phyloP scores from a whole-genome alignment of 2,329 filamentous ascomycete species.

The Cylindrodendrum hubeiense region DNA sequence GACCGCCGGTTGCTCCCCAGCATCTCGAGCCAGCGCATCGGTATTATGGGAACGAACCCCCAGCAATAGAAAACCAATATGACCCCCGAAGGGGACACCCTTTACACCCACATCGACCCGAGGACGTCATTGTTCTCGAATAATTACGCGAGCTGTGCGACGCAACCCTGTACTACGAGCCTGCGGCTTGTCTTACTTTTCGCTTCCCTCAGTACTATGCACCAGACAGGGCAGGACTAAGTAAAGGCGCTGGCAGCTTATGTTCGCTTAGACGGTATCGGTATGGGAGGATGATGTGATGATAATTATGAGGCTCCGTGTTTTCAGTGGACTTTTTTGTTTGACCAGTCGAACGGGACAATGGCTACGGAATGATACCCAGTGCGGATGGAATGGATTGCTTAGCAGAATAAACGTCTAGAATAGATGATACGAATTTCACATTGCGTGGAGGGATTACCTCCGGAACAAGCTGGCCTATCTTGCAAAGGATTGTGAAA shows the following conservation, averaged over 20 bases:
- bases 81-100: conserved; percentile 32
- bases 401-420: neutral
- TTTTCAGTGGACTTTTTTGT: conserved; percentile 13
- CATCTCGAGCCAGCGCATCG: conserved; percentile 32
- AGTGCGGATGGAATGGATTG: conserved; percentile 30
- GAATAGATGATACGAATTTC: neutral
- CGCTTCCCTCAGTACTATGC: conserved; percentile 2
- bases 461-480: neutral
- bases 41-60: conserved; percentile 31
- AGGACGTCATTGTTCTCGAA: conserved; percentile 50
- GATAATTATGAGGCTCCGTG: conserved; percentile 8
- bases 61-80: conserved; percentile 25
- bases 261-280: conserved; percentile 24
- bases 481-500: neutral
- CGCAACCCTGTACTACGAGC: neutral
- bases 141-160: conserved; percentile 29
- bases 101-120: conserved; percentile 38
- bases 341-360: conserved; percentile 17
- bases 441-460: neutral
- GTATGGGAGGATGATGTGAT: conserved; percentile 20
- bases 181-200: neutral
- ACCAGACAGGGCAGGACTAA: conserved; percentile 9
- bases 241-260: conserved; percentile 30
- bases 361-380: conserved; percentile 41
- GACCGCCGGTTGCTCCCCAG: conserved; percentile 12